Percentiles rank a stretch among this genome's conserved stretches.
phyloP scores from a whole-genome alignment of 2,329 filamentous ascomycete species.

The Pyrenochaeta sp. region DNA sequence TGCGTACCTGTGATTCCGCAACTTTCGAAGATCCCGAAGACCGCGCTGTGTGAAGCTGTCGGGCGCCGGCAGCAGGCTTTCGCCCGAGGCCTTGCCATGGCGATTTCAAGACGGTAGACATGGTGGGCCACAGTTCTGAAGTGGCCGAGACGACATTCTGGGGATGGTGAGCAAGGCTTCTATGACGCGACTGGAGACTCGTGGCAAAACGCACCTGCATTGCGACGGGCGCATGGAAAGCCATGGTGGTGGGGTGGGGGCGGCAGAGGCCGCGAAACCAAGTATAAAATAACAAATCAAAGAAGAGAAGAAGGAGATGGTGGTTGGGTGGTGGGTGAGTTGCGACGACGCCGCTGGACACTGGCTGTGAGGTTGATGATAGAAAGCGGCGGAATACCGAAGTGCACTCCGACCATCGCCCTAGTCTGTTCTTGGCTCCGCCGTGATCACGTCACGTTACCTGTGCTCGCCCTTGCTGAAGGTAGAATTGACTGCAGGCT shows the following conservation, averaged over 20 bases:
- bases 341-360: slow-evolving; percentile 29
- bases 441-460: slow-evolving; percentile 20
- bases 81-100: slow-evolving; percentile 42
- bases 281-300: slow-evolving; percentile 24
- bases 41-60: slow-evolving; percentile 26
- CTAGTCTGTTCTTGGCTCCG: slow-evolving; percentile 20
- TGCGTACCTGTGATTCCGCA: slow-evolving; percentile 5
- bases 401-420: slow-evolving; percentile 23
- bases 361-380: slow-evolving; percentile 20
- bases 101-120: slow-evolving; percentile 46
- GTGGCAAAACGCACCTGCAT: slow-evolving; percentile 55
- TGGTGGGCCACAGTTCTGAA: slow-evolving; percentile 49
- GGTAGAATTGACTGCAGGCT: background rate
- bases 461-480: slow-evolving; percentile 1
- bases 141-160: slow-evolving; percentile 55
- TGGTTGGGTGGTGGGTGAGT: slow-evolving; percentile 24
- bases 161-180: slow-evolving; percentile 23
- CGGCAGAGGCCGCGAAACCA: slow-evolving; percentile 41
- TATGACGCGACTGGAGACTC: slow-evolving; percentile 25
- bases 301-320: slow-evolving; percentile 24
- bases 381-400: slow-evolving; percentile 35
- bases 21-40: slow-evolving; percentile 8
- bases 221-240: slow-evolving; percentile 58
- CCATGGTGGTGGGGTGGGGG: slow-evolving; percentile 51
- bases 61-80: slow-evolving; percentile 25